Percentiles rank a stretch among this genome's conserved stretches.
These are phyloP conservation scores for rapeseed (Brassica napus) DNA, from an alignment of 345 rosid genomes.

Conservation along the genomic window DNA sequence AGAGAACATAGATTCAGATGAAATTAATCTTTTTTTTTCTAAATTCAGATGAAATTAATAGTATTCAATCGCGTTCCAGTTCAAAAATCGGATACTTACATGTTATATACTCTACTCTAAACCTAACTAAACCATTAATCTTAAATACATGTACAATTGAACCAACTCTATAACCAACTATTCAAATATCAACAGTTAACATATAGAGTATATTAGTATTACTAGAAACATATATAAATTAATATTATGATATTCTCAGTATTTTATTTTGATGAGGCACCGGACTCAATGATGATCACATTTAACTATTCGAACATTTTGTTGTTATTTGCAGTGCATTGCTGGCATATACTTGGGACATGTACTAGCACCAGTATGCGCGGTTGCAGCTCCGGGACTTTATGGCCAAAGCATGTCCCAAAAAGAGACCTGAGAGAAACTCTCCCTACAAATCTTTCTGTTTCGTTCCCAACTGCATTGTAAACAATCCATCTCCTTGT, in stretches of 20 bases:
- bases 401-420: background rate
- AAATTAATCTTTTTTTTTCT: too few relatives aligned
- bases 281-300: background rate
- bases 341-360: background rate
- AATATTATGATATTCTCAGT: background rate
- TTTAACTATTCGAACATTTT: background rate
- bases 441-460: background rate
- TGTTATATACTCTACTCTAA: too few relatives aligned
- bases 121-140: too few relatives aligned
- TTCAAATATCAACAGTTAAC: too few relatives aligned
- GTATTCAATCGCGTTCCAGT: too few relatives aligned
- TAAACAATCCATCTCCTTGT: background rate
- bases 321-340: background rate
- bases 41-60: too few relatives aligned
- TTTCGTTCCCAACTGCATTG: background rate
- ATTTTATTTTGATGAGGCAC: background rate
- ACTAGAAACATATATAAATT: background rate
- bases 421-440: background rate
- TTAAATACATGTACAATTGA: too few relatives aligned
- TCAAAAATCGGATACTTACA: too few relatives aligned
- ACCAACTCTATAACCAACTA: too few relatives aligned
- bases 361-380: background rate
- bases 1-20: too few relatives aligned
- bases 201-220: background rate
- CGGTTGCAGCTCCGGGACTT: background rate